Base-by-base conservation (phyloP, 164 flowering plant species). In the Vitis labrusca region DNA sequence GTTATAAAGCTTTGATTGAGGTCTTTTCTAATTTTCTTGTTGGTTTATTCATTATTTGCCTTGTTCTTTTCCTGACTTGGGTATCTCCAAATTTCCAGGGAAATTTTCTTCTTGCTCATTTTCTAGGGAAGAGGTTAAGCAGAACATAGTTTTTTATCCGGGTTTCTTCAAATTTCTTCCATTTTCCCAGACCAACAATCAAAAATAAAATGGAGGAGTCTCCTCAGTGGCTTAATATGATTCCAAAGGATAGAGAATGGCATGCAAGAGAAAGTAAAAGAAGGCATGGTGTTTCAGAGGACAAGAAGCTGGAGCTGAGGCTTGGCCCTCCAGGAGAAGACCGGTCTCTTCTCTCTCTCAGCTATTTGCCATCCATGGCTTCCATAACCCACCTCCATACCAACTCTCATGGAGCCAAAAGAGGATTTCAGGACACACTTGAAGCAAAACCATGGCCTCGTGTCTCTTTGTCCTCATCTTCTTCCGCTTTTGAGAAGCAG, bases 261-360 rank as follows among this genome's bases (percentile, higher is more conserved):
- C 47, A 23, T 19, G 51, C 19, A 17, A 19, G 59, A 57, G 29
- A 57, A 17, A 19, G 19, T 5, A 23, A 57, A 57, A n/a, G 19
- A 3, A 56, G 8, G 1, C 55, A 59, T 16, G 74, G 17, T n/a
- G 73, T 55, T 53, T 48, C 73, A 56, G 75, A 76, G 52, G 73
- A 77, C 49, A 59, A 59, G 50, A 72, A 62, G 61, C 70, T 79
- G 44, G 79, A 79, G 62, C 68, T 79, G 47, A 75, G 78, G 61
- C 82, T 79, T 67, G 79, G 69, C 27, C 82, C 77, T 75, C 82
- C 82, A 1, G 78, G 74, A 64, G 77, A 75, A 62, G 61, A 47
- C 4, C 59, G 19, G 2, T 57, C 59, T 9, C 29, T 57, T 6
- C 29, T 16, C 29, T 57, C 27, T 17, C 13, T 12, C 1, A 23